Conservation (phyloP, 1,284 basidiomycete species). For the Ganoderma meredithae region DNA sequence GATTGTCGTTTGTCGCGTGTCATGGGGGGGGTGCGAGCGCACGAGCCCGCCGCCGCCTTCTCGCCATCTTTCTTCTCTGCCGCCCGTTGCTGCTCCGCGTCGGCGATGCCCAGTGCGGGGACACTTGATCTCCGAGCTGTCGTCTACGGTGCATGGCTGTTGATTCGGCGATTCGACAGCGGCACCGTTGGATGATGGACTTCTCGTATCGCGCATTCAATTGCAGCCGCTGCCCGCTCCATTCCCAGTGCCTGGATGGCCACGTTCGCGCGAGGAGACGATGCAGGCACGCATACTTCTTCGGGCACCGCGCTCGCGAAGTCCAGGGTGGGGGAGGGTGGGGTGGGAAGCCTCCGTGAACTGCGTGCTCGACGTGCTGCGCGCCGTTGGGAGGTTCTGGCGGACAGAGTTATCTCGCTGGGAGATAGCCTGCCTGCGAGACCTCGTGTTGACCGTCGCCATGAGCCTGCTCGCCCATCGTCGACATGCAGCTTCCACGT, state of each 20-base stretch:
- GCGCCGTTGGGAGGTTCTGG: not conserved
- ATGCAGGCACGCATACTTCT: not conserved
- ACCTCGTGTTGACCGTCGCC: slow-evolving; percentile 6
- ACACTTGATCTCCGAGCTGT: not conserved
- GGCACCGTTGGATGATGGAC: not conserved
- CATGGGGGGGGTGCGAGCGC: not conserved
- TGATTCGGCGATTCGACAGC: not conserved
- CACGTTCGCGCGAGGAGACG: not conserved
- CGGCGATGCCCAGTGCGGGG: not conserved
- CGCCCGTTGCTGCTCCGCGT: not conserved
- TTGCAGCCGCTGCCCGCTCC: not conserved
- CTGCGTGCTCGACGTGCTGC: not conserved
- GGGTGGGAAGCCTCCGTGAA: not conserved
- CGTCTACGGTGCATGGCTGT: not conserved
- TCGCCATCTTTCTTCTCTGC: slow-evolving; percentile 3
- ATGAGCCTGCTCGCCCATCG: not conserved
- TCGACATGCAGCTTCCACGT: not conserved
- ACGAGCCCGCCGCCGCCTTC: slow-evolving; percentile 8
- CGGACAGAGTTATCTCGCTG: not conserved
- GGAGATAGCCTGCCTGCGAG: not conserved
- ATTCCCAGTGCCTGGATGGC: not conserved
- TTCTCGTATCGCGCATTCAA: not conserved
- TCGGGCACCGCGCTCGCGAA: not conserved
- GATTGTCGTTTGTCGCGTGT: not conserved
- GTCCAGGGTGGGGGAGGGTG: not conserved